Evolutionary conservation across 257 asterid species (phyloP), one percentile per base, ranked within the genome.

Genomic region (Lycium ferocissimum): DNA sequence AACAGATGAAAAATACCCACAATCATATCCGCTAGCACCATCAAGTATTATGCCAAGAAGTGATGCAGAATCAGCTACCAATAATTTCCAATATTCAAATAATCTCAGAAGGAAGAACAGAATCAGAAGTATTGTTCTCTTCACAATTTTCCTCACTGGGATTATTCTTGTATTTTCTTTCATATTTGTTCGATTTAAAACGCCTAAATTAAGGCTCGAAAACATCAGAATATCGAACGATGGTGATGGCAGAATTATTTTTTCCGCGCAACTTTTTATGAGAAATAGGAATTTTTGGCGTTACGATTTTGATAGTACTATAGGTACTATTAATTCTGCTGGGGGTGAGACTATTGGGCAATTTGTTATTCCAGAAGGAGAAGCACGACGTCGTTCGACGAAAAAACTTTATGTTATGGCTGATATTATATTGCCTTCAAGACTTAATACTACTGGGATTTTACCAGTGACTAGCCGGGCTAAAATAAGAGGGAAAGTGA

Each of bases 401-500:
- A 7, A 76, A 76, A 76, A 7, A 51, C 0, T 13, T 6, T 76
- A 51, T 51, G 43, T 76, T 76, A 26, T 13, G 5, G 82, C 4
- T 22, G 22, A 3, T 76, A 51, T 26, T 76, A 7, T 0, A 26
- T 6, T 26, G 6, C 7, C 65, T 14, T 45, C 78, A 20, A 35
- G 59, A 63, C 12, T 13, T 9, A 37, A 40, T 22, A 62, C 4
- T 40, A 40, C 90, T 13, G 87, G 88, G 47, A 8, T 70, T 4
- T 18, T 89, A 88, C 75, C 78, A 49, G 56, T 89, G 83, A 70
- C 2, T 1, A 87, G 86, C 45, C 82, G 82, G 71, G 89, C 93
- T 4, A 83, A 51, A 63, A 11, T 93, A 79, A 90, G 88, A 17
- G 96, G 96, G 2, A 88, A 89, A 87, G 89, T 93, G 79, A 86